Base-by-base conservation (phyloP, 2,329 filamentous ascomycete species). In the Graphilbum sp. region DNA sequence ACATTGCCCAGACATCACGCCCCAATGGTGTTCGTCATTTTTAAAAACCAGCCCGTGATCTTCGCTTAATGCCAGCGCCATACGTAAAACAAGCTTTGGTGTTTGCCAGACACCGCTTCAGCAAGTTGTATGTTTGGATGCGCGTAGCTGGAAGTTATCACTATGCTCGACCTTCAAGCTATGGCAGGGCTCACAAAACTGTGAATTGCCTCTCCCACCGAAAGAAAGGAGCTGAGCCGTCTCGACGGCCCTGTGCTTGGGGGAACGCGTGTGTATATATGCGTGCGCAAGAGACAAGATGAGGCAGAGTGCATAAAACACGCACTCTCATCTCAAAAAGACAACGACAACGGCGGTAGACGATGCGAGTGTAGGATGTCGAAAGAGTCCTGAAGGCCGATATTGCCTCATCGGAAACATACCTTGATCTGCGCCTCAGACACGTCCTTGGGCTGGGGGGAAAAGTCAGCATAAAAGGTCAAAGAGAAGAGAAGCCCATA, bases 391-490 rank as follows among this genome's bases (percentile, higher is more conserved):
- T 74, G 69, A 71, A 67, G 75, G 67, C 62, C 55, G 61, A 58
- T 64, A 61, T 55, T 64, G 73, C 77, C 78, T 79, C 69, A 80
- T 74, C 69, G 77, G 86, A 81, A 86, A 98, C 90, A 92, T 98
- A 98, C 90, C 90, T 98, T 96, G 69, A 98, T 92, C 78, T 92
- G 84, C 67, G 67, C 68, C 73, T 96, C 88, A 65, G 77, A 84
- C 62, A 98, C 86, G 76, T 98, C 90, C 68, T 79, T 78, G 60
- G 90, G 90, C 85, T 96, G 15, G 35, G 11, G 50, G 3, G 21
- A 21, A 20, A 5, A 3, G 15, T 25, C 12, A 19, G n/a, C n/a
- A n/a, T n/a, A n/a, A n/a, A n/a, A n/a, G n/a, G n/a, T n/a, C n/a
- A n/a, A n/a, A n/a, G n/a, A n/a, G n/a, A n/a, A n/a, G n/a, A 17